Conservation (phyloP, 768 basidiomycete species). For the Suillus variegatus region DNA sequence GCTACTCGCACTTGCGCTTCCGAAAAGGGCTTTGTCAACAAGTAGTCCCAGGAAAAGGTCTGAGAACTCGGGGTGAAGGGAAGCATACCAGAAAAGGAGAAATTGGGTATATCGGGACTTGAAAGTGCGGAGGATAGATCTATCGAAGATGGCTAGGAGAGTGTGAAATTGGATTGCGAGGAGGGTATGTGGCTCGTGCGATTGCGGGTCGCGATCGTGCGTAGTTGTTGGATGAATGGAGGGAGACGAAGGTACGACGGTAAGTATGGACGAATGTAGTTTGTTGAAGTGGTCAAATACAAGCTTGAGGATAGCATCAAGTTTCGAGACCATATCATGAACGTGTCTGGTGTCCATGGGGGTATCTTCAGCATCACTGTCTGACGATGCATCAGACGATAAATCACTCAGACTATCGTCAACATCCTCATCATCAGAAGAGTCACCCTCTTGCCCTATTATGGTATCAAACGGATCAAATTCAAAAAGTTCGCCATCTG, state of each 20-base stretch:
- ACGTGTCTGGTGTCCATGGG: conserved; percentile 61
- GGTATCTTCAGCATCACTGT: conserved; percentile 41
- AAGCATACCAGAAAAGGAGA: conserved; percentile 93
- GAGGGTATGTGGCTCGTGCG: conserved; percentile 28
- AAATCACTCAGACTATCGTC: conserved; percentile 69
- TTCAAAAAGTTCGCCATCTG: conserved; percentile 65
- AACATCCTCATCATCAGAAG: conserved; percentile 53
- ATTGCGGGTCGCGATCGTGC: conserved; percentile 29
- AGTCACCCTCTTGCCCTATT: conserved; percentile 71
- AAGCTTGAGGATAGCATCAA: conserved; percentile 84
- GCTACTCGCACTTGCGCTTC: conserved; percentile 32
- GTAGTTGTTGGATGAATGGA: conserved; percentile 27
- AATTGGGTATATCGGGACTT: conserved; percentile 98
- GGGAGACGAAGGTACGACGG: conserved; percentile 18
- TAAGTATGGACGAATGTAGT: conserved; percentile 33
- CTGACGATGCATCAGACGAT: conserved; percentile 68
- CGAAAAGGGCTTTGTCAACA: conserved; percentile 84
- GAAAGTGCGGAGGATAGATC: conserved; percentile 91
- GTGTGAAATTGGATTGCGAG: conserved; percentile 75
- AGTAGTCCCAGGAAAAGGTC: conserved; percentile 95
- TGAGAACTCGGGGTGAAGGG: conserved; percentile 83
- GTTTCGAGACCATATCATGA: conserved; percentile 86
- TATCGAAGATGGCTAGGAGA: conserved; percentile 91
- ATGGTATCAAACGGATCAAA: conserved; percentile 86
- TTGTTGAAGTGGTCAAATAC: conserved; percentile 84